A percentile compares a stretch with the other conserved stretches of the same genome.
phyloP scores from a whole-genome alignment of 1,284 basidiomycete species.

The Farysia itapuensis region DNA sequence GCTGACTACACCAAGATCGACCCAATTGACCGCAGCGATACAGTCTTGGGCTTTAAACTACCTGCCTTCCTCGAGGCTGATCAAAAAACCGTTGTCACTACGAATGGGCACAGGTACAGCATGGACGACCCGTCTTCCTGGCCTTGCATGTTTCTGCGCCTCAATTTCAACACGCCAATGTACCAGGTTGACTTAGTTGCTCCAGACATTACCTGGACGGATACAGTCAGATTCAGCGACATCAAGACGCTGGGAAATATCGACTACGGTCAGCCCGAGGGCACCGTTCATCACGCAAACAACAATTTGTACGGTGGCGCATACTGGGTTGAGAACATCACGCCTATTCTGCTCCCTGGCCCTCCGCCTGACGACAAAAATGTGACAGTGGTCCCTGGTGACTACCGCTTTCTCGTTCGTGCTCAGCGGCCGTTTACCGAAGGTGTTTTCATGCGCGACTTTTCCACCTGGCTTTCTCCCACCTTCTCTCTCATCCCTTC shows the following conservation, averaged over 20 bases:
- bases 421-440: conserved; percentile 68
- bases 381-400: too few species aligned
- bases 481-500: too few species aligned
- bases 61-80: neutral
- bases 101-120: neutral
- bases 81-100: neutral
- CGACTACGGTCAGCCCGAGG: too few species aligned
- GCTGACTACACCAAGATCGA: neutral
- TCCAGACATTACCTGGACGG: too few species aligned
- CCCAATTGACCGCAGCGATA: neutral
- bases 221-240: too few species aligned
- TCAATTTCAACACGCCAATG: neutral
- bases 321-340: too few species aligned
- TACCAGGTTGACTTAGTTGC: neutral
- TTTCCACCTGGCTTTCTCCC: conserved; percentile 65
- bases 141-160: neutral
- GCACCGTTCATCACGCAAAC: too few species aligned
- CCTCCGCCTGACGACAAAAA: too few species aligned
- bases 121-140: neutral
- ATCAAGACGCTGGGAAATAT: too few species aligned
- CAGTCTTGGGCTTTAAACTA: neutral
- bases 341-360: too few species aligned
- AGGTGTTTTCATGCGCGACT: conserved; percentile 65
- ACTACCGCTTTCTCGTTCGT: conserved; percentile 68
- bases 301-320: too few species aligned